A percentile compares a stretch with the other conserved stretches of the same genome.
These are phyloP conservation scores for Neurospora sp. DNA, from an alignment of 2,329 filamentous ascomycete species.

Conservation along the genomic window DNA sequence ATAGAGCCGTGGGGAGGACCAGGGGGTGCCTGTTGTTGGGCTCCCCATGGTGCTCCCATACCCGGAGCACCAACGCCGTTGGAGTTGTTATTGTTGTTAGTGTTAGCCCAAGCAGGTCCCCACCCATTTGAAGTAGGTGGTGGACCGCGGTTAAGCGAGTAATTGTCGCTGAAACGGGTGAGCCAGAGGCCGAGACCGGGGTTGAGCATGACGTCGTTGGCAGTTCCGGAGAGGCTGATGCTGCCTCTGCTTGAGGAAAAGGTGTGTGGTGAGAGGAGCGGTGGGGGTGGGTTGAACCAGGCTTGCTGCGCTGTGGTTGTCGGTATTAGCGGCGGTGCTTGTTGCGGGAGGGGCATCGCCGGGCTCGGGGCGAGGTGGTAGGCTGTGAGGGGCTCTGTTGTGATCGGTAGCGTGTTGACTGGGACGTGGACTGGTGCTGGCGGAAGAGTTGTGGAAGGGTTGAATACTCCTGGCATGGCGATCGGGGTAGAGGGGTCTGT, in stretches of 20 bases:
- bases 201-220: constrained; percentile 25
- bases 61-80: neutral
- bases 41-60: constrained; percentile 6
- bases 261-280: constrained; percentile 43
- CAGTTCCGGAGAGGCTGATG: constrained; percentile 27
- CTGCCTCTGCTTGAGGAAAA: constrained; percentile 33
- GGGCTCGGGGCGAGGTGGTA: constrained; percentile 29
- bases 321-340: constrained; percentile 32
- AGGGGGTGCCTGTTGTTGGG: neutral
- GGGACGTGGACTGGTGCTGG: constrained; percentile 8
- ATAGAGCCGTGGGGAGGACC: constrained; percentile 1
- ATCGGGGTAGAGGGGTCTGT: constrained; percentile 13
- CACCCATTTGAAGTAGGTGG: neutral
- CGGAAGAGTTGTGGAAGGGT: neutral
- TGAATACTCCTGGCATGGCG: neutral
- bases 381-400: constrained; percentile 15
- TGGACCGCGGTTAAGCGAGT: neutral
- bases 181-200: constrained; percentile 16
- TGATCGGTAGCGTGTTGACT: constrained; percentile 27
- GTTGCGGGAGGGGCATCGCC: constrained; percentile 9
- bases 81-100: neutral
- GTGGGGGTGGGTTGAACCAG: constrained; percentile 44
- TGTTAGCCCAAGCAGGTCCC: neutral
- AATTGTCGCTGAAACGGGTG: neutral
- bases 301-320: constrained; percentile 27